Evolutionary conservation across 2,329 filamentous ascomycete species (phyloP), one percentile per base, ranked within the genome.

Genomic region (Graphilbum sp.): DNA sequence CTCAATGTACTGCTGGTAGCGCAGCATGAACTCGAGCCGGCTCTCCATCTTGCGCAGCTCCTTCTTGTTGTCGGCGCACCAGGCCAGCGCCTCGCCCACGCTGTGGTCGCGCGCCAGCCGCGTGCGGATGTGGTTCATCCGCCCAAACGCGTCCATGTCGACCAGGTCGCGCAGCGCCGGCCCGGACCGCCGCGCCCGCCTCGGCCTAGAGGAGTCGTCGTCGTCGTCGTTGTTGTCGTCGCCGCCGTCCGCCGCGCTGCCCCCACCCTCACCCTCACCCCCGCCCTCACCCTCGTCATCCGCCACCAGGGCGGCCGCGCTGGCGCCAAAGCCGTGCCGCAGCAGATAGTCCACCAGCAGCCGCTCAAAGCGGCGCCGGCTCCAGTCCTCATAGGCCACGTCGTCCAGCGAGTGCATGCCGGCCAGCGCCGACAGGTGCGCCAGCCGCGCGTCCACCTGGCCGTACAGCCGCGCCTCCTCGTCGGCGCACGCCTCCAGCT

Each of bases 1-100:
- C 58, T 96, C 90, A 49, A 96, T 87, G 55, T 87, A 96, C 55
- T 96, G 87, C 56, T 98, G 90, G 50, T 92, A 69, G 12, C 90
- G 78, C 32, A 98, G 70, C 66, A 93, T 84, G 52, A 94, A 93
- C 57, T 98, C 90, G 15, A 98, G 69, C 47, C 80, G 82, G 51
- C 79, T 85, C 68, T 85, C 79, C 58, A 83, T 79, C 65, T 90
- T 93, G 52, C 86, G 82, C 42, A 98, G 61, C 45, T 87, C 81
- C 50, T 88, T 87, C 58, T 92, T 90, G 57, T 95, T 94, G 51
- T 96, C 88, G 15, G 68, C 73, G 55, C 90, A 95, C 90, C 90
- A 98, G 12, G 75, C 72, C 39, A 98, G 58, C 18, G 86, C 87
- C 49, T 92, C 82, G 27, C 68, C 67, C 5, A 88, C 80, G 47